These are phyloP conservation scores for Chalciporus piperatoides DNA, from an alignment of 1,284 basidiomycete species.

Conservation along the genomic window DNA sequence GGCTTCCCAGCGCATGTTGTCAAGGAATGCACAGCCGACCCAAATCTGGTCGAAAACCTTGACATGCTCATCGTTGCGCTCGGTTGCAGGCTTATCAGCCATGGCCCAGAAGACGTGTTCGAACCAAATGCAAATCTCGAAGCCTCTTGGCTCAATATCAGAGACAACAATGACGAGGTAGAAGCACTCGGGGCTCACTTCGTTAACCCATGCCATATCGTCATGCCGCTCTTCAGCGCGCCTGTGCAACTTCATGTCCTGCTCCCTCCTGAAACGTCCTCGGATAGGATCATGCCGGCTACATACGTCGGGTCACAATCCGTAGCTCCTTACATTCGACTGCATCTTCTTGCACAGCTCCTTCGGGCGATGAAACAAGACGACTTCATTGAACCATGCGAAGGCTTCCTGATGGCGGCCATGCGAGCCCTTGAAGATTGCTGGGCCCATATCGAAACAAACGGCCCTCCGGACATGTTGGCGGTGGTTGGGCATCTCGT, in stretches of 20 bases:
- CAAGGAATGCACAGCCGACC: constrained; percentile 46
- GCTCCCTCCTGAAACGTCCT: constrained; percentile 42
- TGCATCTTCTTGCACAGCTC: constrained; percentile 74
- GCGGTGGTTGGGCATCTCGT: constrained; percentile 46
- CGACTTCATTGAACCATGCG: constrained; percentile 60
- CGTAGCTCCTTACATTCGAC: constrained; percentile 79
- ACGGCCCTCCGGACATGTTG: constrained; percentile 71
- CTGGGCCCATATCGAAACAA: constrained; percentile 61
- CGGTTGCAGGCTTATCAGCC: constrained; percentile 47
- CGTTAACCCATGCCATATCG: constrained; percentile 44
- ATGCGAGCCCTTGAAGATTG: constrained; percentile 73
- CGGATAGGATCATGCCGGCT: constrained; percentile 61
- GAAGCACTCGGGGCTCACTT: constrained; percentile 65
- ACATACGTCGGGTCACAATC: constrained; percentile 75
- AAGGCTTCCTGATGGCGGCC: constrained; percentile 73
- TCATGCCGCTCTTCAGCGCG: constrained; percentile 60
- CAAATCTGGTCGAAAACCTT: constrained; percentile 44
- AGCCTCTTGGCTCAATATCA: constrained; percentile 16
- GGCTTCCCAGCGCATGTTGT: constrained; percentile 80
- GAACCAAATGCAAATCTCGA: constrained; percentile 8
- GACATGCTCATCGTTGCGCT: constrained; percentile 48
- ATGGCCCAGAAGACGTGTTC: constrained; percentile 30
- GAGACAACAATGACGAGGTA: constrained; percentile 50
- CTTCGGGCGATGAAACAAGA: constrained; percentile 51
- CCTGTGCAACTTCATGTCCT: constrained; percentile 69